Evolutionary conservation across 2,329 filamentous ascomycete genomes (phyloP), one percentile per base, ranked within the genome.

Genomic region (Talaromyces sp.): DNA sequence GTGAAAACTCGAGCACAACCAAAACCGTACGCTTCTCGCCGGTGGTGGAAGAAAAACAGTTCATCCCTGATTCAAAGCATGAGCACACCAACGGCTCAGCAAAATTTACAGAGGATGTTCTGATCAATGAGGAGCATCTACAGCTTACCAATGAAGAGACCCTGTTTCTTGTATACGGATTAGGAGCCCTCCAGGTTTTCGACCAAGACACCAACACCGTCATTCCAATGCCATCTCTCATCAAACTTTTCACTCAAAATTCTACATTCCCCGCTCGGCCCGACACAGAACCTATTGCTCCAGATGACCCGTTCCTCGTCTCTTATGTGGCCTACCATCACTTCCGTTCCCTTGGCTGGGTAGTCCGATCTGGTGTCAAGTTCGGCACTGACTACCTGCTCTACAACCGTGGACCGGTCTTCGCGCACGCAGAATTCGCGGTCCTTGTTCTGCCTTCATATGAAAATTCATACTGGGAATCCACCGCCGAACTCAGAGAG

Each of bases 381-480:
- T 99, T 99, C 71, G 92, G 91, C 25, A 91, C 93, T 10, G 95
- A 99, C 77, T 97, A 92, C 82, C 82, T 99, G n/a, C 85, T 99
- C 8, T 99, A 99, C 79, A 89, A 92, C 64, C 89, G 93, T 22
- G 95, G 95, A 0, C 95, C 95, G 0, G 94, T 95, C 0, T 98
- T 99, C 76, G 89, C 92, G 25, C 95, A 99, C 74, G 95, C 95
- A 25, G 93, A 98, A 73, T 99, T 97, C 74, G 93, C 92, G 0
- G 80, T 97, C 50, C 83, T 94, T 27, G 87, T 99, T 47, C 75
- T 98, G 3, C 94, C 95, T 0, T 89, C 92, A 0, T 98, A 96
- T 74, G 88, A 79, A 7, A 82, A 95, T 73, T 74, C 86, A 0
- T 88, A 89, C 73, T 97, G 93, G 93, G 80, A 76, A 6, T 79